These are phyloP conservation scores for Pyrenophora teres DNA, from an alignment of 2,329 filamentous ascomycete species.

Conservation along the genomic window DNA sequence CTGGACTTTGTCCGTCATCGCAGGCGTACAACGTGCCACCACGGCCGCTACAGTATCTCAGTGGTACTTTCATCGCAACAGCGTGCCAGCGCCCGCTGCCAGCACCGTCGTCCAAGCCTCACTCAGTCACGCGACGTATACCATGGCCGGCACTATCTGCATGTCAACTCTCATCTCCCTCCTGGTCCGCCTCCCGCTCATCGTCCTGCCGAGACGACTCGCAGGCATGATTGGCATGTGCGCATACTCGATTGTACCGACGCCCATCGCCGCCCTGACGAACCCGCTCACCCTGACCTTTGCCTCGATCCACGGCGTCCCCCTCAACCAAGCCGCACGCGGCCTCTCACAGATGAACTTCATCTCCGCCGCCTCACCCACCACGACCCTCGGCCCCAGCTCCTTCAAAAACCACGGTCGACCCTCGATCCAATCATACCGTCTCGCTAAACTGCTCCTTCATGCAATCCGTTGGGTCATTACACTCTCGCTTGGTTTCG, in stretches of 20 bases:
- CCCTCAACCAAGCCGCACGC: conserved; percentile 75
- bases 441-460: conserved; percentile 86
- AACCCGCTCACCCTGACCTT: conserved; percentile 93
- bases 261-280: conserved; percentile 81
- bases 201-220: conserved; percentile 78
- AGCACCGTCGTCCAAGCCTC: conserved; percentile 82
- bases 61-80: conserved; percentile 97
- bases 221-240: conserved; percentile 71
- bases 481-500: conserved; percentile 86
- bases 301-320: conserved; percentile 88
- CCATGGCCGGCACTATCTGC: conserved; percentile 90
- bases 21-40: conserved; percentile 85
- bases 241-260: conserved; percentile 80
- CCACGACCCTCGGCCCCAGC: conserved; percentile 63
- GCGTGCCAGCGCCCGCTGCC: conserved; percentile 75
- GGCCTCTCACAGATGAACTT: conserved; percentile 83
- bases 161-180: conserved; percentile 82
- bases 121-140: conserved; percentile 78
- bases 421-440: conserved; percentile 76
- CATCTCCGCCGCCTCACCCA: conserved; percentile 72
- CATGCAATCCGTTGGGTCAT: conserved; percentile 91
- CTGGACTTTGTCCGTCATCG: conserved; percentile 88
- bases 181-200: conserved; percentile 79
- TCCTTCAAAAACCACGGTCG: conserved; percentile 49
- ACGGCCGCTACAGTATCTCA: conserved; percentile 95